Conservation (phyloP, 768 basidiomycete genomes). For the Naematelia aurantialba region DNA sequence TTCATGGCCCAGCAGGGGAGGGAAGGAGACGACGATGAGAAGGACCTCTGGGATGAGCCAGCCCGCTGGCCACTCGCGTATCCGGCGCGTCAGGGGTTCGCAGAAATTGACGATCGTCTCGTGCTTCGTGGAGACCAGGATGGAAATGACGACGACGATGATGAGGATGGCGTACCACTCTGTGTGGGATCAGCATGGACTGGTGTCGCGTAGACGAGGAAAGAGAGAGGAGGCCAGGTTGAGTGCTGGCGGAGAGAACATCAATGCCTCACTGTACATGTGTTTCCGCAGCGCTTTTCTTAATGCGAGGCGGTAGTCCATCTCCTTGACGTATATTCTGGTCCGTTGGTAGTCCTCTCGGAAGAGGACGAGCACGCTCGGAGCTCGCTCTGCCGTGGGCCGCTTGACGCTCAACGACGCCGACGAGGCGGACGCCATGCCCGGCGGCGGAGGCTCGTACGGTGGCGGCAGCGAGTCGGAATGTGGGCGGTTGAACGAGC, state of each 20-base stretch:
- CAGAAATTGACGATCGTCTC: constrained; percentile 36
- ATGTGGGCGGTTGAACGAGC: not conserved
- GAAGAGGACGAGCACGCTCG: constrained; percentile 22
- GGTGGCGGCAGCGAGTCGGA: not conserved
- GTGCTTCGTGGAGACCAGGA: constrained; percentile 38
- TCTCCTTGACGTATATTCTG: constrained; percentile 21
- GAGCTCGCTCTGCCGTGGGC: not conserved
- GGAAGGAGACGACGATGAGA: constrained; percentile 41
- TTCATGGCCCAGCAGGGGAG: constrained; percentile 41
- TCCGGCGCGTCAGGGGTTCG: constrained; percentile 25
- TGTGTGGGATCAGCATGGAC: constrained; percentile 7
- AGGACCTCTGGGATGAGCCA: constrained; percentile 37
- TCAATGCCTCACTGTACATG: constrained; percentile 33
- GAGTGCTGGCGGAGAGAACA: no score
- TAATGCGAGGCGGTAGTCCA: constrained; percentile 23
- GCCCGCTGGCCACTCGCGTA: constrained; percentile 42
- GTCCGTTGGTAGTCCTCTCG: constrained; percentile 25
- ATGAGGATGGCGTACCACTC: constrained; percentile 44
- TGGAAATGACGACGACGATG: constrained; percentile 32
- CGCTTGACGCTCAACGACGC: not conserved
- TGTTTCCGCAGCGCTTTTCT: constrained; percentile 20
- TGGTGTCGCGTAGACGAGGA: not conserved
- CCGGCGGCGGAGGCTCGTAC: not conserved
- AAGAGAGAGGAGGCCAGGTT: not conserved
- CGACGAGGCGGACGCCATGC: not conserved